A percentile compares a stretch with the other conserved stretches of the same genome.
Evolutionary conservation across 1,139 yeast species (phyloP).

Genomic region (Diutina rugosa): DNA sequence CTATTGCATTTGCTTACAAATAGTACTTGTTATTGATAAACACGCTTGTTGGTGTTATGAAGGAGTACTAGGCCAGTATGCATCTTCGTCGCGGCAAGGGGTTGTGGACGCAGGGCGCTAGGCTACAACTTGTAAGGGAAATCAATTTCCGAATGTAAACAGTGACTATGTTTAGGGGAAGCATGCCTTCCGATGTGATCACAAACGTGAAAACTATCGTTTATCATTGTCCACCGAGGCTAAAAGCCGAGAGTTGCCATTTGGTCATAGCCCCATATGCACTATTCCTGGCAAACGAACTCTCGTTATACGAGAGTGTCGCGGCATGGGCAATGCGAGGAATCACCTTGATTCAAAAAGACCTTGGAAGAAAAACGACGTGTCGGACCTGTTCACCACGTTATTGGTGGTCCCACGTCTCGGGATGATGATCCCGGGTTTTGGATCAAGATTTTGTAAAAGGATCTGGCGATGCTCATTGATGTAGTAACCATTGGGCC

Average conservation of each 20-base stretch:
- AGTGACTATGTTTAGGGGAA: neutral
- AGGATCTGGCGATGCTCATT: neutral
- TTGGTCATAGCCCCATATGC: neutral
- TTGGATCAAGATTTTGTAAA: no score
- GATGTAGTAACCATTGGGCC: neutral
- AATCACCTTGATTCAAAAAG: neutral
- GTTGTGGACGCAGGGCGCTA: neutral
- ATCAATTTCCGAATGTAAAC: neutral
- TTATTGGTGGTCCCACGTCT: no score
- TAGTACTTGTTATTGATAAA: neutral
- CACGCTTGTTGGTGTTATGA: no score
- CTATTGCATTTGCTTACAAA: neutral
- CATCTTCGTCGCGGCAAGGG: neutral
- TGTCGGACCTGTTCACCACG: no score
- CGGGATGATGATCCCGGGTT: neutral
- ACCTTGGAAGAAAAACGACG: neutral
- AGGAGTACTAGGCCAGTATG: neutral
- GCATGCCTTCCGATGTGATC: neutral
- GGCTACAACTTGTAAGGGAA: neutral
- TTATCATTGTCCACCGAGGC: neutral
- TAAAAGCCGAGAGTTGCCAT: neutral
- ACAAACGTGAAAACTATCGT: neutral
- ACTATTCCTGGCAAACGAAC: neutral
- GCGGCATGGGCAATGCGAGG: neutral
- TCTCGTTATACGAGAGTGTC: neutral